Percentiles rank a stretch among this genome's conserved stretches.
phyloP scores from a whole-genome alignment of 2,329 filamentous ascomycete genomes.

The Ophiostoma australiae region DNA sequence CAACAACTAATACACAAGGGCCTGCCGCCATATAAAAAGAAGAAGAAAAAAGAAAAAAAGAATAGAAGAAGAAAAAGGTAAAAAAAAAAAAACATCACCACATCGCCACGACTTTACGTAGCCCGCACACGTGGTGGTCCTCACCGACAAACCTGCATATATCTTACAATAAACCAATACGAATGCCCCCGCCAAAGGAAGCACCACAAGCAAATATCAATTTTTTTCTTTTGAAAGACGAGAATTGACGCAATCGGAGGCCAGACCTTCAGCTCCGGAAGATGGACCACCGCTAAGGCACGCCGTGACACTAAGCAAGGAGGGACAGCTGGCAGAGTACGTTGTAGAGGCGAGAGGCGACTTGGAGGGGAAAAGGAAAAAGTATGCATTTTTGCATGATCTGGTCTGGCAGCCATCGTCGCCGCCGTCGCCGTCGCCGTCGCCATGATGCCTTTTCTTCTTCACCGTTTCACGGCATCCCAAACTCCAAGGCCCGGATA shows the following conservation, averaged over 20 bases:
- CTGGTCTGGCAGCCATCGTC: not conserved
- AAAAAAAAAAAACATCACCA: not conserved
- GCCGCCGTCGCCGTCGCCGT: not conserved
- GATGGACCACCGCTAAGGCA: not conserved
- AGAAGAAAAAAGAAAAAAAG: not conserved
- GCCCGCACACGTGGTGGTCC: slow-evolving; percentile 4
- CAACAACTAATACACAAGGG: no score
- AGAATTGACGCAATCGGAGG: not conserved
- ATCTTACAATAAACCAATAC: not conserved
- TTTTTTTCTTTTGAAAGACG: not conserved
- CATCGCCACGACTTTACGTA: not conserved
- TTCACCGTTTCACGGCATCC: not conserved
- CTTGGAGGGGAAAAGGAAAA: slow-evolving; percentile 11
- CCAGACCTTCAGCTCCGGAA: slow-evolving; percentile 5
- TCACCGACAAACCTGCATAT: slow-evolving; percentile 2
- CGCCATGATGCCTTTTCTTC: not conserved
- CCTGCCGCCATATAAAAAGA: not conserved
- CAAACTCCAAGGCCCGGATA: not conserved
- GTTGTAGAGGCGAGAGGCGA: slow-evolving; percentile 1
- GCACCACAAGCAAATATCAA: not conserved
- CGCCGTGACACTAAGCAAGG: slow-evolving; percentile 9
- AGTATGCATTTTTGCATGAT: not conserved
- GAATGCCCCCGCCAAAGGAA: not conserved
- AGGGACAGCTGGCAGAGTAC: slow-evolving; percentile 8
- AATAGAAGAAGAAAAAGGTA: not conserved